phyloP scores from a whole-genome alignment of 345 rosid species.

The Citrus maxima region DNA sequence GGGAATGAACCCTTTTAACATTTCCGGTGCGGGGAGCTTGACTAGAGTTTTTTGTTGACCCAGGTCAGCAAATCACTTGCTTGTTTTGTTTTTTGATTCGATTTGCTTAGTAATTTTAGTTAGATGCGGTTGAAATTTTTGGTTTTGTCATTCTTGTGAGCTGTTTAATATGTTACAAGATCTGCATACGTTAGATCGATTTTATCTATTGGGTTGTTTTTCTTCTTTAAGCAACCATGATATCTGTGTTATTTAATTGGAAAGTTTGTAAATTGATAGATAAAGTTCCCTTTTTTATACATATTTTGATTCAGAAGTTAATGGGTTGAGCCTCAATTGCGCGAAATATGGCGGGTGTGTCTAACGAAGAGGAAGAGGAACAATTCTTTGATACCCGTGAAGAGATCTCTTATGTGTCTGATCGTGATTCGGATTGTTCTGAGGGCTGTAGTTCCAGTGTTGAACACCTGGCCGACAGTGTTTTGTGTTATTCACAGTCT shows the following conservation, averaged over 20 bases:
- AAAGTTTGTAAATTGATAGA: background rate
- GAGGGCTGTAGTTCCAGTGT: slow-evolving; percentile 31
- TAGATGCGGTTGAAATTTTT: background rate
- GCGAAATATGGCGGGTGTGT: slow-evolving; percentile 30
- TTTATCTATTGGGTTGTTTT: background rate
- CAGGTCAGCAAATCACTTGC: slow-evolving; percentile 20
- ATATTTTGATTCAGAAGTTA: slow-evolving; percentile 26
- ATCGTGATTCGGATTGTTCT: slow-evolving; percentile 35
- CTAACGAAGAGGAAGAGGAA: slow-evolving; percentile 38
- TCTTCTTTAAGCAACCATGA: background rate
- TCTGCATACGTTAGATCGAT: slow-evolving; percentile 10
- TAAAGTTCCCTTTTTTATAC: no score
- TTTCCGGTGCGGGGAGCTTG: slow-evolving; percentile 9
- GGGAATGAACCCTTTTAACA: slow-evolving; percentile 9
- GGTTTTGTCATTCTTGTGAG: background rate
- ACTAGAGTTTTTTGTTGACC: slow-evolving; percentile 13
- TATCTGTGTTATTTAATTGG: background rate
- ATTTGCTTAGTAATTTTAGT: background rate
- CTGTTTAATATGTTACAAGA: slow-evolving; percentile 9
- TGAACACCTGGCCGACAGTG: slow-evolving; percentile 8
- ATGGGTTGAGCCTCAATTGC: slow-evolving; percentile 14
- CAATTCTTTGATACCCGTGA: slow-evolving; percentile 58
- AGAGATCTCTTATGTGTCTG: slow-evolving; percentile 52
- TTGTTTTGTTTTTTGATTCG: background rate
- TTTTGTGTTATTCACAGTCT: slow-evolving; percentile 20